Conservation (phyloP, 371 early-diverging fungal species). For the Mucor sp. region DNA sequence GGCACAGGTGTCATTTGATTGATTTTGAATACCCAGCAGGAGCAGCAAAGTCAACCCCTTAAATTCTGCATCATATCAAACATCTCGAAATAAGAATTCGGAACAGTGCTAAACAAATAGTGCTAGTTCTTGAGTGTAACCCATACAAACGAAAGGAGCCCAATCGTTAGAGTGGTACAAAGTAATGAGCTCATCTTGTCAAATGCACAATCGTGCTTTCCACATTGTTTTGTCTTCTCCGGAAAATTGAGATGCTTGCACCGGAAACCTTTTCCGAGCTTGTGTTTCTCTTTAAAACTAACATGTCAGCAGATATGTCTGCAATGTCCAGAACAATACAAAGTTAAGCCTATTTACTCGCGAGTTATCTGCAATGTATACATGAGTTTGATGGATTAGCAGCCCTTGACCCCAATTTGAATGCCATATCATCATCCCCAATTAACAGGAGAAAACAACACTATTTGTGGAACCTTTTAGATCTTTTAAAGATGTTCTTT, state of each 20-base stretch:
- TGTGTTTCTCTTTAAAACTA: background rate
- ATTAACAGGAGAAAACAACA: background rate
- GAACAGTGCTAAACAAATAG: background rate
- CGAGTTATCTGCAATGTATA: background rate
- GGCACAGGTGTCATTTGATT: too few species aligned
- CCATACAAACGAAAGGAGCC: background rate
- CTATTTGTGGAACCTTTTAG: background rate
- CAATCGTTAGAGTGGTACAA: background rate
- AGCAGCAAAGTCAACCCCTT: too few species aligned
- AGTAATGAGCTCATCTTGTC: background rate
- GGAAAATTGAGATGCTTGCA: background rate
- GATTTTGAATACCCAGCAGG: too few species aligned
- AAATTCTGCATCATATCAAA: too few species aligned
- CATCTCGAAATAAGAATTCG: background rate
- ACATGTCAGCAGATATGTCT: background rate
- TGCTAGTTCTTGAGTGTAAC: background rate
- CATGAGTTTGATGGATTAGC: background rate
- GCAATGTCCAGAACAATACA: background rate
- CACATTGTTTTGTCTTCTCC: background rate
- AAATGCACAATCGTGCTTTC: background rate
- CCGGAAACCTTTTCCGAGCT: background rate
- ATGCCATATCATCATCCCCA: background rate
- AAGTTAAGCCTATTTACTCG: background rate
- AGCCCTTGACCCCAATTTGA: background rate
- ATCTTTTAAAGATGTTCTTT: background rate